Conservation (phyloP, 805 yeast species). For the Novakomyces olei region DNA sequence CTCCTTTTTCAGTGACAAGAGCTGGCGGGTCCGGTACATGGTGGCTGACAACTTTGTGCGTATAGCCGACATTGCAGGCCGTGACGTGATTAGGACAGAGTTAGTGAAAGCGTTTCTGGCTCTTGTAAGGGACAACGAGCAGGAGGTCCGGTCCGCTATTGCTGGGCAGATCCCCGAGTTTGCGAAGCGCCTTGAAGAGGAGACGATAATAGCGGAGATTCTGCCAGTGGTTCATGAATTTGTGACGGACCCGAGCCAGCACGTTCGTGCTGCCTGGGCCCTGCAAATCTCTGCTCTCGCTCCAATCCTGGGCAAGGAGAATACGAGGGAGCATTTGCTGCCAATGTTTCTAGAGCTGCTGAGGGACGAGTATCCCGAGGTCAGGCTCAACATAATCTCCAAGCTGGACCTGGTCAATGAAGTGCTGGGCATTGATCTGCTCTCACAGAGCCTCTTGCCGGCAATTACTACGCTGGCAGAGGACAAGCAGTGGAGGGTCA, state of each 20-base stretch:
- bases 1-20: conserved; percentile 60
- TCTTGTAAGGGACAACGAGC: conserved; percentile 77
- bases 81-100: conserved; percentile 26
- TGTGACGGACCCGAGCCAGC: conserved; percentile 77
- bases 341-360: conserved; percentile 85
- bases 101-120: conserved; percentile 50
- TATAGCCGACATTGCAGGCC: conserved; percentile 38
- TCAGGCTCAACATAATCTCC: conserved; percentile 78
- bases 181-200: conserved; percentile 17
- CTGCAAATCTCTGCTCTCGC: conserved; percentile 70
- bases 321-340: conserved; percentile 53
- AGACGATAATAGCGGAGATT: conserved; percentile 40
- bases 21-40: conserved; percentile 97
- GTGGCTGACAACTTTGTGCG: conserved; percentile 82
- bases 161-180: conserved; percentile 66
- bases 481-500: conserved; percentile 93
- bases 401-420: conserved; percentile 81
- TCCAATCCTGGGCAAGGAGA: conserved; percentile 60
- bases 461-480: conserved; percentile 91
- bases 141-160: conserved; percentile 88
- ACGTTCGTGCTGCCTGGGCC: conserved; percentile 83
- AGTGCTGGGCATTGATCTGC: conserved; percentile 72
- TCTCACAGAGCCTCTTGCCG: conserved; percentile 74
- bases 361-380: conserved; percentile 93
- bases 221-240: conserved; percentile 66